Conservation (phyloP, 73 alveolate species). For the Durusdinium trenchii region DNA sequence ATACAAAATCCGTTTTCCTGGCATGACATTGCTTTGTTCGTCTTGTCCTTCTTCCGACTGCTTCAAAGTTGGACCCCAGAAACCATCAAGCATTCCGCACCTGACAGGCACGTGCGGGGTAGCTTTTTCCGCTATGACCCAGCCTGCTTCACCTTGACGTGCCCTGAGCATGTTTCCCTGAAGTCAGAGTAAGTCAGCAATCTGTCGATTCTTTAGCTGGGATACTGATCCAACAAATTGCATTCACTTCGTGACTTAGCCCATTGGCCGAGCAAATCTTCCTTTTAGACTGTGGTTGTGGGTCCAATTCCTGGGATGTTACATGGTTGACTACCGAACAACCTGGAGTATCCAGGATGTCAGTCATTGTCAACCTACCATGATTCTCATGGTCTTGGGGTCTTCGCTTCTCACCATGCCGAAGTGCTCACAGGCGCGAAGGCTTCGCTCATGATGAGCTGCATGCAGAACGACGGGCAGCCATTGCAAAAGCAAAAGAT, state of each 20-base stretch:
- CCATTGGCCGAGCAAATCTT: no score
- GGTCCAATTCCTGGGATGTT: no score
- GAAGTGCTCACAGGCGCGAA: constrained; percentile 21
- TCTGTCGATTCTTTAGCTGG: no score
- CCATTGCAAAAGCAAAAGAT: constrained; percentile 76
- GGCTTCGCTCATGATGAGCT: constrained; percentile 50
- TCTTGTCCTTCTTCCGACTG: neutral
- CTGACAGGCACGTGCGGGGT: constrained; percentile 77
- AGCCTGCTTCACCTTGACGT: constrained; percentile 50
- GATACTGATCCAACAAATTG: no score
- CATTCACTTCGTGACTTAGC: no score
- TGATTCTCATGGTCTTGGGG: no score
- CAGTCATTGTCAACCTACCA: no score
- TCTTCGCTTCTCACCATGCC: neutral
- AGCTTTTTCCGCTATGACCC: constrained; percentile 93
- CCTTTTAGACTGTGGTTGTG: no score
- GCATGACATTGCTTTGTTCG: neutral
- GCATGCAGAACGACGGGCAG: constrained; percentile 51
- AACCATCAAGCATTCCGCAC: neutral
- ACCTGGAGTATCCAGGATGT: no score
- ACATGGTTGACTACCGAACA: no score
- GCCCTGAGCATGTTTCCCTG: neutral
- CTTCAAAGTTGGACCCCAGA: neutral
- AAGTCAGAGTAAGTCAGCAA: no score
- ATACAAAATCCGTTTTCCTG: constrained; percentile 98